Conservation (phyloP, 331 rosid genomes). For the Pyrus hybrid region DNA sequence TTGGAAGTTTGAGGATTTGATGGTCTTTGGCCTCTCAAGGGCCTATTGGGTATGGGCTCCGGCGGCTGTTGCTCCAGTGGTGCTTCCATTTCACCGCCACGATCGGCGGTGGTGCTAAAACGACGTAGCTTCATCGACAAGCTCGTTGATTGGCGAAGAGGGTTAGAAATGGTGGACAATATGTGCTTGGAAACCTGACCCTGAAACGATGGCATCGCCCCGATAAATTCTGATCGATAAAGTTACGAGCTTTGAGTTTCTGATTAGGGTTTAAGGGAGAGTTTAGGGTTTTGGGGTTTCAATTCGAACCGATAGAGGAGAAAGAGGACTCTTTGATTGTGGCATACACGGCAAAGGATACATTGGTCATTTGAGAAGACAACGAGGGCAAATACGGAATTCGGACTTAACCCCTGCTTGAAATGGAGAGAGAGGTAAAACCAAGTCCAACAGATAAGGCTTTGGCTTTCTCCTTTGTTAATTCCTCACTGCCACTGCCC, state of each 20-base stretch:
- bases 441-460: conserved; percentile 14
- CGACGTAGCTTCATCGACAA: conserved; percentile 19
- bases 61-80: conserved; percentile 14
- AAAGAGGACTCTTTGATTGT: background rate
- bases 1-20: conserved; percentile 13
- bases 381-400: conserved; percentile 7
- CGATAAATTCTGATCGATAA: background rate
- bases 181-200: conserved; percentile 25
- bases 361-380: background rate
- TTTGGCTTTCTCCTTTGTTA: background rate
- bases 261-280: background rate
- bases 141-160: conserved; percentile 14
- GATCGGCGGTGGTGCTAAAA: conserved; percentile 32
- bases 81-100: conserved; percentile 9
- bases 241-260: background rate
- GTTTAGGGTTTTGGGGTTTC: background rate
- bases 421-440: background rate
- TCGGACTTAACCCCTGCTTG: background rate
- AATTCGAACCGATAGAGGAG: background rate
- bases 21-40: conserved; percentile 27
- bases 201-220: conserved; percentile 8
- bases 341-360: background rate
- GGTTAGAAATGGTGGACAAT: conserved; percentile 10
- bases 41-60: conserved; percentile 37
- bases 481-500: background rate